Evolutionary conservation across 352 stramenopile species (phyloP).

Genomic region (Phytophthora nicotianae): DNA sequence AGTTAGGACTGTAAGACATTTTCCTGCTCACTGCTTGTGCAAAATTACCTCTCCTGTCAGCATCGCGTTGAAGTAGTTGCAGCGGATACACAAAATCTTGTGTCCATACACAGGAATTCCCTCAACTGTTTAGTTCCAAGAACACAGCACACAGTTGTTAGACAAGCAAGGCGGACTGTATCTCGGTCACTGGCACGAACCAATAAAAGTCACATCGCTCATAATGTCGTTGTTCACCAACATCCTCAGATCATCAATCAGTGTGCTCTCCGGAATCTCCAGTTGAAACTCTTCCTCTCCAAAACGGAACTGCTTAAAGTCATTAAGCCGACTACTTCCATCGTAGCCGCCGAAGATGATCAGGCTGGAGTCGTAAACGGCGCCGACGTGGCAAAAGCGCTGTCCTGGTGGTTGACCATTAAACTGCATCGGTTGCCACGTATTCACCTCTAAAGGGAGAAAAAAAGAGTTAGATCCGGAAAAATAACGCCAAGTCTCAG

Average conservation of each 20-base stretch:
- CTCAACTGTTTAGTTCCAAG: slow-evolving; percentile 58
- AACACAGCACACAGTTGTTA: slow-evolving; percentile 5
- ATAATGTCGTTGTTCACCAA: slow-evolving; percentile 88
- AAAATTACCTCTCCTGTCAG: slow-evolving; percentile 72
- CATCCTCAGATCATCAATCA: slow-evolving; percentile 73
- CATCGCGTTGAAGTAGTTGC: slow-evolving; percentile 94
- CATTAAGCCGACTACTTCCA: slow-evolving; percentile 94
- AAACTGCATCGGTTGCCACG: slow-evolving; percentile 79
- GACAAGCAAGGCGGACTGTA: background rate
- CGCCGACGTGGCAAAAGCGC: slow-evolving; percentile 97
- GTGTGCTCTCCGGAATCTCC: slow-evolving; percentile 85
- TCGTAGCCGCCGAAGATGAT: slow-evolving; percentile 98
- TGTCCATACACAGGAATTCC: slow-evolving; percentile 87
- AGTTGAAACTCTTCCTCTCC: slow-evolving; percentile 79
- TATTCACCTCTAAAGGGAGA: slow-evolving; percentile 50
- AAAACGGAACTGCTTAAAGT: slow-evolving; percentile 94
- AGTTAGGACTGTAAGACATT: slow-evolving; percentile 5
- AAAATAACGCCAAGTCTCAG: background rate
- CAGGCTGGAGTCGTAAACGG: slow-evolving; percentile 91
- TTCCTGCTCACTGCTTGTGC: background rate
- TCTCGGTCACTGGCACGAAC: slow-evolving; percentile 32
- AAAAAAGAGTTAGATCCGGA: background rate
- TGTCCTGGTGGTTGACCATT: slow-evolving; percentile 87
- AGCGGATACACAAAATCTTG: slow-evolving; percentile 94
- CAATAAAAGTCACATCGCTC: slow-evolving; percentile 89